A percentile compares a stretch with the other conserved stretches of the same genome.
Evolutionary conservation across 306 rosid genomes (phyloP).

Genomic region (Pterocarpus santalinus): DNA sequence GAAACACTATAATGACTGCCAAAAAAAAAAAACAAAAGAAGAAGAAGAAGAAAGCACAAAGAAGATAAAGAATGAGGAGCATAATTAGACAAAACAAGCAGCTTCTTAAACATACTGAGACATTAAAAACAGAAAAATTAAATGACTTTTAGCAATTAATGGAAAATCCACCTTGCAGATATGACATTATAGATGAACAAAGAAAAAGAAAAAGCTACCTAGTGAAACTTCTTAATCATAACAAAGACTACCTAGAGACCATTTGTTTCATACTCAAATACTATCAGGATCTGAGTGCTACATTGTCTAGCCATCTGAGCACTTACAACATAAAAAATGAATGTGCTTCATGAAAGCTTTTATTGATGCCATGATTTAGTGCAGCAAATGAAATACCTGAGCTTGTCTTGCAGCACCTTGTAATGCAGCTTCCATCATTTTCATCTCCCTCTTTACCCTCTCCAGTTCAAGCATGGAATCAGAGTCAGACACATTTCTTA

Average conservation of each 20-base stretch:
- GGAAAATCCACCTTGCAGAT: not conserved
- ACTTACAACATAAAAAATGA: conserved; percentile 31
- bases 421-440: conserved; percentile 96
- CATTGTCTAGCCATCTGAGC: conserved; percentile 23
- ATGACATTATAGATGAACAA: conserved; percentile 21
- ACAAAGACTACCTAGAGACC: conserved; percentile 44
- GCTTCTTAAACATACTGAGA: conserved; percentile 33
- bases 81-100: conserved; percentile 28
- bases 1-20: conserved; percentile 38
- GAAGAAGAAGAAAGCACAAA: not conserved
- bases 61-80: conserved; percentile 36
- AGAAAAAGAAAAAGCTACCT: conserved; percentile 28
- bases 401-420: conserved; percentile 99
- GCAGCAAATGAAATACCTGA: conserved; percentile 71
- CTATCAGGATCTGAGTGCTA: conserved; percentile 22
- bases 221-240: conserved; percentile 37
- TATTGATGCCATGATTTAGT: conserved; percentile 27
- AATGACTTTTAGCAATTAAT: conserved; percentile 12
- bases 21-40: not conserved
- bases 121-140: conserved; percentile 8
- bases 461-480: conserved; percentile 71
- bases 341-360: conserved; percentile 28
- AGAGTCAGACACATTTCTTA: conserved; percentile 52
- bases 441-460: conserved; percentile 81
- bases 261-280: conserved; percentile 20